Evolutionary conservation across 2,329 filamentous ascomycete species (phyloP).

Genomic region (Cylindrodendrum hubeiense): DNA sequence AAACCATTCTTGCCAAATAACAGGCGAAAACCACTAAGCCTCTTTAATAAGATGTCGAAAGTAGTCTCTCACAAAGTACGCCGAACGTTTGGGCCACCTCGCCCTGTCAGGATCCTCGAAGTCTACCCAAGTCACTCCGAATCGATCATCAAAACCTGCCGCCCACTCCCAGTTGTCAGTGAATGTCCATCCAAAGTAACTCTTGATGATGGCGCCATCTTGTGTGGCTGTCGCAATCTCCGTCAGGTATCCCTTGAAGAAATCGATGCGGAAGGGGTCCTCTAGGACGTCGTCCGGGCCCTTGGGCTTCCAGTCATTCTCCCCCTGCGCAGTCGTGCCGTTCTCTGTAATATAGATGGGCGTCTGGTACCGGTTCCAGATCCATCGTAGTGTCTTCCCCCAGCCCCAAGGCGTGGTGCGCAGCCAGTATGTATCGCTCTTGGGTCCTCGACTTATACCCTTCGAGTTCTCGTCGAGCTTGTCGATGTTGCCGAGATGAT

Average conservation of each 20-base stretch:
- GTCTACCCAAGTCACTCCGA: slow-evolving; percentile 56
- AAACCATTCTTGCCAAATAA: not conserved
- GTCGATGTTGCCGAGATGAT: slow-evolving; percentile 55
- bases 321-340: slow-evolving; percentile 55
- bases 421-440: slow-evolving; percentile 56
- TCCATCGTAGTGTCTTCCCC: slow-evolving; percentile 54
- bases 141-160: slow-evolving; percentile 54
- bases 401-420: slow-evolving; percentile 54
- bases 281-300: slow-evolving; percentile 50
- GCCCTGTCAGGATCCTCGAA: slow-evolving; percentile 39
- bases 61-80: slow-evolving; percentile 37
- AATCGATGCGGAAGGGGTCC: slow-evolving; percentile 53
- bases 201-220: slow-evolving; percentile 53
- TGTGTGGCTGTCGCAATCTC: slow-evolving; percentile 53
- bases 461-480: slow-evolving; percentile 51
- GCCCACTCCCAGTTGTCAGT: slow-evolving; percentile 60
- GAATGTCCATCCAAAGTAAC: slow-evolving; percentile 57
- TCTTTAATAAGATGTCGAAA: slow-evolving; percentile 33
- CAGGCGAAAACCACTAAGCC: not conserved
- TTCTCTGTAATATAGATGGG: slow-evolving; percentile 59
- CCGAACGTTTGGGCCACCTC: slow-evolving; percentile 40
- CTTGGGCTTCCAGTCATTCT: slow-evolving; percentile 49
- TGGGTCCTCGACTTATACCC: slow-evolving; percentile 48
- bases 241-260: slow-evolving; percentile 53
- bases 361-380: slow-evolving; percentile 54